Conservation (phyloP, 164 flowering plant species). For the Akebia trifoliata region DNA sequence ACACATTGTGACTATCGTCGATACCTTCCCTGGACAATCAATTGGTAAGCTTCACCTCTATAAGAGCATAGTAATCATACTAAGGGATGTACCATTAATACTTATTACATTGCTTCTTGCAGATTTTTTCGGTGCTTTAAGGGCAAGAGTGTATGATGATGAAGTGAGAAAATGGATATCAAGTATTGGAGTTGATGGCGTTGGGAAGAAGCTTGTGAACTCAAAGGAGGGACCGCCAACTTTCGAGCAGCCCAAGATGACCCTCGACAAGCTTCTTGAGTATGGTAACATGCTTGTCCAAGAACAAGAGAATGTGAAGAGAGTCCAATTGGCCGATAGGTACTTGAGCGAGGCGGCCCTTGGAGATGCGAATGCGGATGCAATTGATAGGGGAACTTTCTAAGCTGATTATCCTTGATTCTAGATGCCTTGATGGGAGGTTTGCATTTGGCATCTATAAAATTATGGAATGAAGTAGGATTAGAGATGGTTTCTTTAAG, state of each 20-base stretch:
- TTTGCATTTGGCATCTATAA: no score
- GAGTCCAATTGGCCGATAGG: conserved; percentile 41
- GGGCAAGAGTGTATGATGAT: conserved; percentile 39
- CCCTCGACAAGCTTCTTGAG: conserved; percentile 35
- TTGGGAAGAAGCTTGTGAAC: conserved; percentile 42
- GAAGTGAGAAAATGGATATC: conserved; percentile 40
- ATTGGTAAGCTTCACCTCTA: conserved; percentile 24
- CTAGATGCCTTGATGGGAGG: no score
- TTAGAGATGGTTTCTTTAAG: no score
- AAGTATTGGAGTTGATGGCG: conserved; percentile 23
- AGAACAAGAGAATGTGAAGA: conserved; percentile 47
- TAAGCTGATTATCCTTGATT: no score
- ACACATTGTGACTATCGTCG: conserved; percentile 25
- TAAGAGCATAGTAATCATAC: no score
- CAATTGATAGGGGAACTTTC: conserved; percentile 23
- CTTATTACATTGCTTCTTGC: not conserved
- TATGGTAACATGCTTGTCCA: conserved; percentile 36
- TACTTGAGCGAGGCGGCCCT: conserved; percentile 34
- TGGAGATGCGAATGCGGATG: conserved; percentile 31
- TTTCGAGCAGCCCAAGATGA: conserved; percentile 35
- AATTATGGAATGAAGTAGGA: no score
- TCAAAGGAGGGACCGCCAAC: conserved; percentile 38
- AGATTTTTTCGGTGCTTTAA: conserved; percentile 42
- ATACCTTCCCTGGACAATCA: conserved; percentile 36
- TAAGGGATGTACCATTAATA: not conserved